A percentile compares a stretch with the other conserved stretches of the same genome.
These are phyloP conservation scores for Phytophthora sp. DNA, from an alignment of 352 stramenopile genomes.

Conservation along the genomic window DNA sequence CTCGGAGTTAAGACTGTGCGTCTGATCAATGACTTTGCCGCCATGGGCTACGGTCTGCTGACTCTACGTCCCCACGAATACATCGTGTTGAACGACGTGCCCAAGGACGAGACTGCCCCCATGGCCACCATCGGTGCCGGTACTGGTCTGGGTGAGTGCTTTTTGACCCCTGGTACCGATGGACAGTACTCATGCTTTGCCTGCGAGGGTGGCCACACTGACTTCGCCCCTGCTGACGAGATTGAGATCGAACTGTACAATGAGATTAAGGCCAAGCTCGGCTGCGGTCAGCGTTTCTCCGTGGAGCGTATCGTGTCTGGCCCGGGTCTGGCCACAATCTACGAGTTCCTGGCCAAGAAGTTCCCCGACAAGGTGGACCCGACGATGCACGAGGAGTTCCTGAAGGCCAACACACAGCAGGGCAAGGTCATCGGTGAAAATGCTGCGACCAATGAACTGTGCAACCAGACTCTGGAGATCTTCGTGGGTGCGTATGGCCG, in stretches of 20 bases:
- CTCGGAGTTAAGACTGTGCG: constrained; percentile 85
- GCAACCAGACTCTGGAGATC: constrained; percentile 91
- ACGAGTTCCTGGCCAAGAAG: constrained; percentile 94
- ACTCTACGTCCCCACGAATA: constrained; percentile 93
- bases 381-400: constrained; percentile 73
- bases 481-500: constrained; percentile 94
- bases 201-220: constrained; percentile 94
- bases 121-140: constrained; percentile 96
- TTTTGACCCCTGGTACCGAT: constrained; percentile 87
- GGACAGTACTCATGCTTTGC: constrained; percentile 92
- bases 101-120: constrained; percentile 70
- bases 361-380: constrained; percentile 86
- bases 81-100: constrained; percentile 83
- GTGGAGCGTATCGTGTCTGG: constrained; percentile 96
- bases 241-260: constrained; percentile 89
- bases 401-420: constrained; percentile 60
- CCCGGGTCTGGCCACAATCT: constrained; percentile 94
- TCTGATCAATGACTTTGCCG: constrained; percentile 97
- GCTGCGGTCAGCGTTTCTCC: constrained; percentile 86
- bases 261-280: constrained; percentile 77
- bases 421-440: constrained; percentile 87
- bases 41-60: constrained; percentile 96
- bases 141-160: constrained; percentile 96
- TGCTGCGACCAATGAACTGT: constrained; percentile 81
- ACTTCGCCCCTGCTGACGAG: constrained; percentile 92